Conservation (phyloP, 352 stramenopile species). For the Globisporangium spinosum region DNA sequence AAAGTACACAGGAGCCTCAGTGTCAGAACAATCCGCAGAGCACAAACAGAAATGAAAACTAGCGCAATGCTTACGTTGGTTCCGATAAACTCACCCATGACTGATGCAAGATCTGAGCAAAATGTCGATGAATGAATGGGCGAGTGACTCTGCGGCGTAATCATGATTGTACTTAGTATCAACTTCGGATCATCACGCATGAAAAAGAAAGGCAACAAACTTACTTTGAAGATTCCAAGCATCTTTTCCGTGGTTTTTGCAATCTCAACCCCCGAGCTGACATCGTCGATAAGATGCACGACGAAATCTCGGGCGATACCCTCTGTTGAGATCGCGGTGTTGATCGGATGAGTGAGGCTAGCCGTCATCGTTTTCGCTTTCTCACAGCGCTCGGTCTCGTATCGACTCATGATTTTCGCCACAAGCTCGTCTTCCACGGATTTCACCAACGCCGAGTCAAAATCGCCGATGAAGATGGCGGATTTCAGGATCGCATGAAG, state of each 20-base stretch:
- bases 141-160: slow-evolving; percentile 47
- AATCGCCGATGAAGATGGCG: slow-evolving; percentile 78
- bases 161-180: background rate
- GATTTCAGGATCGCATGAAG: slow-evolving; percentile 69
- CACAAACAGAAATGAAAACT: background rate
- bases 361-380: slow-evolving; percentile 8
- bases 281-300: slow-evolving; percentile 50
- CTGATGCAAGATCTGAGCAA: slow-evolving; percentile 43
- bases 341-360: slow-evolving; percentile 5
- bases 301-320: slow-evolving; percentile 42
- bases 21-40: background rate
- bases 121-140: slow-evolving; percentile 72
- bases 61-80: slow-evolving; percentile 28
- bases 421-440: slow-evolving; percentile 68
- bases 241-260: slow-evolving; percentile 62
- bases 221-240: slow-evolving; percentile 74
- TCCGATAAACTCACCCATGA: slow-evolving; percentile 34
- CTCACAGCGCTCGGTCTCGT: slow-evolving; percentile 42
- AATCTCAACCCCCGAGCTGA: slow-evolving; percentile 59
- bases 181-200: background rate
- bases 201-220: background rate
- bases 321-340: slow-evolving; percentile 16
- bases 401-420: slow-evolving; percentile 65
- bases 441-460: slow-evolving; percentile 59
- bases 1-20: background rate